Conservation (phyloP, 306 rosid species). For the Mucuna pruriens region DNA sequence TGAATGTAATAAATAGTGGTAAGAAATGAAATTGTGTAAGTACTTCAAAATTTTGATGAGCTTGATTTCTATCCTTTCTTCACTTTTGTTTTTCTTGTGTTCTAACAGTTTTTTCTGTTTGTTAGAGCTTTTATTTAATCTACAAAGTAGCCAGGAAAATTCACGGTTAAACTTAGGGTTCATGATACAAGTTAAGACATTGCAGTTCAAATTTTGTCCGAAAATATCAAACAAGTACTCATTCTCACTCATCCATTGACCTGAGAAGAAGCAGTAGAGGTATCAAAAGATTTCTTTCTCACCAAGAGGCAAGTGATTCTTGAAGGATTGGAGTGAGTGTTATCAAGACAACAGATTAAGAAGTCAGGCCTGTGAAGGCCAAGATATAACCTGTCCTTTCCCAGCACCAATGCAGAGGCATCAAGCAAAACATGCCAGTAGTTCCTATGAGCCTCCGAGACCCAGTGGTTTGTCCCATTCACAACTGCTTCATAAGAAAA, state of each 20-base stretch:
- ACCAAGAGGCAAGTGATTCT: conserved; percentile 79
- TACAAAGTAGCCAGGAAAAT: background rate
- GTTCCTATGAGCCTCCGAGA: conserved; percentile 82
- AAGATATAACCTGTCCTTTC: conserved; percentile 63
- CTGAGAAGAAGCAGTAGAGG: conserved; percentile 56
- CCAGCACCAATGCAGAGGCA: conserved; percentile 67
- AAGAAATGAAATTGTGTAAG: too few species aligned
- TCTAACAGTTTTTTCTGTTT: too few species aligned
- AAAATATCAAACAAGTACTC: background rate
- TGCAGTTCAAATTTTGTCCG: background rate
- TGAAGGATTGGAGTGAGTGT: conserved; percentile 66
- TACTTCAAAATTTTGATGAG: too few species aligned
- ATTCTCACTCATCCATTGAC: conserved; percentile 46
- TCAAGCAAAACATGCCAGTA: conserved; percentile 91
- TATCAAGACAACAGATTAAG: conserved; percentile 70
- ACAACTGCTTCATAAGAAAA: conserved; percentile 71
- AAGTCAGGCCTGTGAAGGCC: conserved; percentile 79
- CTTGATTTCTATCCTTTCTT: too few species aligned
- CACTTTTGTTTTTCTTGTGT: too few species aligned
- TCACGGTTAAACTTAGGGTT: background rate
- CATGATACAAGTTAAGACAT: conserved; percentile 28
- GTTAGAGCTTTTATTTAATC: conserved; percentile 3
- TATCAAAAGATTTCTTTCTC: conserved; percentile 74
- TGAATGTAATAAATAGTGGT: too few species aligned
- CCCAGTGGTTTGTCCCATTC: conserved; percentile 81